Evolutionary conservation across 306 rosid species (phyloP).

Genomic region (Sphenostylis stenocarpa): DNA sequence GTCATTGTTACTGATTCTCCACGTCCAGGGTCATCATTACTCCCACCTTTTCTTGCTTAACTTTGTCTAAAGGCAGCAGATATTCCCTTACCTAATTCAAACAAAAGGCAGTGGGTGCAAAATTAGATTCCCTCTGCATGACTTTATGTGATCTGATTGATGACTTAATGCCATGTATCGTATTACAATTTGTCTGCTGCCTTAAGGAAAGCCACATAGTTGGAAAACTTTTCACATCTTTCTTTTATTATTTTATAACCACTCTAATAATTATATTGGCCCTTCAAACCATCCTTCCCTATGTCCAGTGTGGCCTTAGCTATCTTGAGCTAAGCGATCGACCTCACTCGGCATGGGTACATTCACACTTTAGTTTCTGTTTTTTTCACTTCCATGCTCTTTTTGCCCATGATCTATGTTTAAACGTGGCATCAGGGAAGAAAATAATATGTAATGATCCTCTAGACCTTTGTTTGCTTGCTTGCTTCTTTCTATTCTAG

Average conservation of each 20-base stretch:
- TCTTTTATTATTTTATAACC: slow-evolving; percentile 24
- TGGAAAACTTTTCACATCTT: slow-evolving; percentile 34
- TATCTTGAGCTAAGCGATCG: background rate
- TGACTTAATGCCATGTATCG: slow-evolving; percentile 33
- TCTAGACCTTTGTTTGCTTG: background rate
- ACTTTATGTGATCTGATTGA: slow-evolving; percentile 44
- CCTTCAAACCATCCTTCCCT: slow-evolving; percentile 29
- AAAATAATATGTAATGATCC: too few species aligned
- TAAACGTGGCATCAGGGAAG: background rate
- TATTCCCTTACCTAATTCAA: slow-evolving; percentile 51
- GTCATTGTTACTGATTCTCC: slow-evolving; percentile 39
- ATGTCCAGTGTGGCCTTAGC: slow-evolving; percentile 17
- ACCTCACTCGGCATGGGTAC: slow-evolving; percentile 1
- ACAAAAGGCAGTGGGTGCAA: slow-evolving; percentile 37
- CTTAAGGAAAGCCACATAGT: slow-evolving; percentile 31
- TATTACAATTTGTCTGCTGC: slow-evolving; percentile 42
- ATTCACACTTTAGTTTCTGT: slow-evolving; percentile 1
- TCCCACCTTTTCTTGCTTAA: slow-evolving; percentile 33
- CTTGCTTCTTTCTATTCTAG: background rate
- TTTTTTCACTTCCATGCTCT: background rate
- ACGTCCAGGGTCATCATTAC: slow-evolving; percentile 50
- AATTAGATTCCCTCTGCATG: slow-evolving; percentile 48
- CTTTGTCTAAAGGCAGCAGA: slow-evolving; percentile 55
- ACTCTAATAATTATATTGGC: slow-evolving; percentile 30
- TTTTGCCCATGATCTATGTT: background rate